Evolutionary conservation across 805 yeast species (phyloP), one percentile per base, ranked within the genome.

Genomic region (Barnettozyma vustinii): DNA sequence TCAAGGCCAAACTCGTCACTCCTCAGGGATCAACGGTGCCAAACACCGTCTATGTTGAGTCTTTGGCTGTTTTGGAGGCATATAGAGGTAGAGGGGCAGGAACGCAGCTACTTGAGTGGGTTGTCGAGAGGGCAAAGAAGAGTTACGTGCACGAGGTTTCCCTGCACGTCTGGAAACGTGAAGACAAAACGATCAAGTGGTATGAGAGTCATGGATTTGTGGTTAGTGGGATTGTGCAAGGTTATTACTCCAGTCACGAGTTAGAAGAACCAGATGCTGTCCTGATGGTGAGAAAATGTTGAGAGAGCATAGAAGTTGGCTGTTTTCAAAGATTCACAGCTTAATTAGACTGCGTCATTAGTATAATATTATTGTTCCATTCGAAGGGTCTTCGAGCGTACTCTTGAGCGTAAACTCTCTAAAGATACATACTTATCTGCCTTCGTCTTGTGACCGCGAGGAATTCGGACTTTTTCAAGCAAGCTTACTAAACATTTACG

Each of bases 1-100:
- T 89, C 44, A 81, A 82, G 52, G 83, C 85, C 48, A 73, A 71
- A 55, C 65, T 73, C 9, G 67, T 75, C 46, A 72, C 74, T 49
- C 70, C 78, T 19, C 57, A 68, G 13, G 70, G 73, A 42, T 71
- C 69, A n/a, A 57, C 71, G 5, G 70, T 63, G 7, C 83, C 86
- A 8, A 74, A 75, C 44, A 73, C 77, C 12, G 73, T 84, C 1
- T 83, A 84, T 61, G 74, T 86, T 30, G 86, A 84, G 62, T 72
- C 83, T 0, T 60, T 86, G 27, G 88, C 84, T 0, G 92, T 89
- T 7, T 66, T 88, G 51, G 71, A 77, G 41, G 74, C 81, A 1
- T 89, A 88, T 65, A 69, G 84, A 53, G 64, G 72, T 15, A 69
- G 72, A 52, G 85, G 87, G 0, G 75, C 87, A 35, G 96, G 90